Base-by-base conservation (phyloP, 2,329 filamentous ascomycete genomes). In the Fusarium sp. region DNA sequence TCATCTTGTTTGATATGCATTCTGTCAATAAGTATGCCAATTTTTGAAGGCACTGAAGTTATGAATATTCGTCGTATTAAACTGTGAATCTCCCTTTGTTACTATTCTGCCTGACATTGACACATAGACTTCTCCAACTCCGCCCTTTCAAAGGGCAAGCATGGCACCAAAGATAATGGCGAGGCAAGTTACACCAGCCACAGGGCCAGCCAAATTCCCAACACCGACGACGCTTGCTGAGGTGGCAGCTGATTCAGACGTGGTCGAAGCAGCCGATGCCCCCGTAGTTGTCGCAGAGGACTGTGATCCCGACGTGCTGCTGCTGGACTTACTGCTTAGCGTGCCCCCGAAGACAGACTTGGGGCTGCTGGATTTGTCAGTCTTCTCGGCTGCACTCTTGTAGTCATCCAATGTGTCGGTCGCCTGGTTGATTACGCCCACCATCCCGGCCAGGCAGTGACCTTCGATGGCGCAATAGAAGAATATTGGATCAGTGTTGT, bases 401-500 rank as follows among this genome's bases (percentile, higher is more conserved):
- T 65, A 75, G 23, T 54, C 51, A 13, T 64, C 60, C 18, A 75
- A 70, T 9, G 70, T 73, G 18, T 70, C 56, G 18, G 53, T 63
- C 16, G 62, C 68, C 18, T 73, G 67, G 60, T 78, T 79, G 62
- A 79, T 68, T 43, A 73, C 75, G 31, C 74, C 76, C 8, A 78
- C 71, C 77, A 79, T 78, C 46, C 78, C 78, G 8, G 37, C 59
- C 70, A 76, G 70, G 63, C 78, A 80, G 66, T 80, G 76, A 16
- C 58, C 55, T 16, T 43, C 65, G 50, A 65, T 59, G 31, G 66
- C 69, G 62, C 76, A 80, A 73, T 79, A 80, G 65, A 76, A 75
- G 58, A 76, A 75, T 18, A 77, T 70, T 43, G 78, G 73, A 28
- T 77, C 68, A 4, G 77, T 78, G 61, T 64, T 67, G 60, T 76